Evolutionary conservation across 2,329 filamentous ascomycete species (phyloP), one percentile per base, ranked within the genome.

Genomic region (Stachybotrys elegans): DNA sequence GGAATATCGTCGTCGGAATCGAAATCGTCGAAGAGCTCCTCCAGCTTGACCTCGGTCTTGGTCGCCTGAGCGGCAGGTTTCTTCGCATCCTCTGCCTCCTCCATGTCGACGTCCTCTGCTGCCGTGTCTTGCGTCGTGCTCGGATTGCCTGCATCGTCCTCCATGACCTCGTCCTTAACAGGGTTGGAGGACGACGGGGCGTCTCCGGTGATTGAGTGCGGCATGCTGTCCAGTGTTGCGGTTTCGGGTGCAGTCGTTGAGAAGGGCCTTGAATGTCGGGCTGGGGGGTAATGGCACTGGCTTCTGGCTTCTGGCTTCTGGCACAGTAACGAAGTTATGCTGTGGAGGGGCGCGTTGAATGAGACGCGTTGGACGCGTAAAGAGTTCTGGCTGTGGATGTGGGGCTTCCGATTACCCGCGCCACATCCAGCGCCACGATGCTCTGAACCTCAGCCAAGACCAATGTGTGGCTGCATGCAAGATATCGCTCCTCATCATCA

Each of bases 1-100:
- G n/a, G n/a, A 40, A 83, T 81, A 48, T 84, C 80, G 1, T 81
- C 78, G 49, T 83, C 79, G 2, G 76, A 80, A 36, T 80, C 78
- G 16, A 69, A 68, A 50, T 80, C 77, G 25, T 67, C 72, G 44
- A 83, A 83, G 11, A 84, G 52, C 5, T 82, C 76, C 40, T 81
- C 78, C 6, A 84, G 62, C 45, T 77, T 79, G 36, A 72, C 63
- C 32, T 75, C 69, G 20, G 71, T 67, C 47, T 72, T 71, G 13
- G 40, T 49, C 3, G 57, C 49, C 16, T 58, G 54, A 8, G 47
- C 39, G 7, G 50, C 51, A 12, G 48, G 44, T 12, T 57, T 46
- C 29, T 58, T 49, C 20, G 44, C 41, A 36, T 61, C 54, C 29
- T 61, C 51, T 20, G 57, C 49, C 38, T 67, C 66, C 19, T 54